phyloP scores from a whole-genome alignment of 805 yeast species.

The Cyberlindnera meyerae region DNA sequence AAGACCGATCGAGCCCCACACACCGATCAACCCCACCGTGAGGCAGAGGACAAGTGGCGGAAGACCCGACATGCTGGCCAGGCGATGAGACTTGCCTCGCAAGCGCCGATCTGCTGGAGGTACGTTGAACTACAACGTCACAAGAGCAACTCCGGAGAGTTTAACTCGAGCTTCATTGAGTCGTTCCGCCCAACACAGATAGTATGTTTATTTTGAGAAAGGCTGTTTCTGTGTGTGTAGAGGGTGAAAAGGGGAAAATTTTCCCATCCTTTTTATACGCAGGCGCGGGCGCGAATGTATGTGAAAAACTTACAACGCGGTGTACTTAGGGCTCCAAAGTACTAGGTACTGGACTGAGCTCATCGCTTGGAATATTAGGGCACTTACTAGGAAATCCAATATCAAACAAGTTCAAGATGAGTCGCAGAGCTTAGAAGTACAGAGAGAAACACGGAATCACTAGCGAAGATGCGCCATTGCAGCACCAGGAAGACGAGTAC shows the following conservation, averaged over 20 bases:
- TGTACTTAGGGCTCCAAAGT: no score
- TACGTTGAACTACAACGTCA: slow-evolving; percentile 21
- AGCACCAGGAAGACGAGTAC: slow-evolving; percentile 6
- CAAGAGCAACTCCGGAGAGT: slow-evolving; percentile 19
- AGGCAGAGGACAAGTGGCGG: slow-evolving; percentile 21
- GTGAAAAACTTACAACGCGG: no score
- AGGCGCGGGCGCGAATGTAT: no score
- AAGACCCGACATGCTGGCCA: slow-evolving; percentile 21
- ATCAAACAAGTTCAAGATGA: no score
- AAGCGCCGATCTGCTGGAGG: slow-evolving; percentile 64
- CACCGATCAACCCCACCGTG: slow-evolving; percentile 50
- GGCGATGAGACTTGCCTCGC: slow-evolving; percentile 30
- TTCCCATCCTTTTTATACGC: slow-evolving; percentile 5
- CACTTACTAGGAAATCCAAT: no score
- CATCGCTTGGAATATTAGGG: no score
- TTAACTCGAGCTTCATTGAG: slow-evolving; percentile 33
- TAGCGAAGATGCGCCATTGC: not conserved
- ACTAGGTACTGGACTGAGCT: no score
- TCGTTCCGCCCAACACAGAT: slow-evolving; percentile 50
- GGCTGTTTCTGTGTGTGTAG: not conserved
- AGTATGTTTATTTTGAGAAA: slow-evolving; percentile 22
- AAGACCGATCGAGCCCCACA: slow-evolving; percentile 45
- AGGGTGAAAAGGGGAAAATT: slow-evolving; percentile 6
- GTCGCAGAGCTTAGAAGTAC: slow-evolving; percentile 22
- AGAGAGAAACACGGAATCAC: slow-evolving; percentile 10